These are phyloP conservation scores for Blastomyces parvus DNA, from an alignment of 2,329 filamentous ascomycete genomes.

Conservation along the genomic window DNA sequence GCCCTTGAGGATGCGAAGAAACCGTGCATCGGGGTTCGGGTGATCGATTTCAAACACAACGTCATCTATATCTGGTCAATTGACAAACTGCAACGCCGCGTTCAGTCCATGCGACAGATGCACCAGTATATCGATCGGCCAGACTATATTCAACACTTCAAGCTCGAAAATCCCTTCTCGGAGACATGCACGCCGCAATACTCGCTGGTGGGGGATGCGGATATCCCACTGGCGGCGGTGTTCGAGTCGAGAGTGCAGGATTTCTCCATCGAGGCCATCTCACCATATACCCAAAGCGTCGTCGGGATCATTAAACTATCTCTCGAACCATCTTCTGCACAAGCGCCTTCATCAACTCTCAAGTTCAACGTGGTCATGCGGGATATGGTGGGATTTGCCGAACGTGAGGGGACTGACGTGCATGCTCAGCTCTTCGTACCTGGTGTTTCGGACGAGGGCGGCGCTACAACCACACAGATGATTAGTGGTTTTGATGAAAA, in stretches of 20 bases:
- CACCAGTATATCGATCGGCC: conserved; percentile 93
- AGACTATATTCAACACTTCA: conserved; percentile 87
- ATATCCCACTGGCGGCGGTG: conserved; percentile 83
- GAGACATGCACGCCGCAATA: conserved; percentile 88
- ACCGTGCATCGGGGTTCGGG: conserved; percentile 80
- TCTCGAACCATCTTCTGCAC: conserved; percentile 83
- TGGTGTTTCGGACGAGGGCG: conserved; percentile 77
- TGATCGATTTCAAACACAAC: conserved; percentile 79
- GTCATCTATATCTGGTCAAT: conserved; percentile 91
- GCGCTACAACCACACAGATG: conserved; percentile 91
- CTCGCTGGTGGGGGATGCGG: conserved; percentile 83
- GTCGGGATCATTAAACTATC: conserved; percentile 86
- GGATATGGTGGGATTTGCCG: conserved; percentile 85
- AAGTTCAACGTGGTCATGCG: conserved; percentile 99
- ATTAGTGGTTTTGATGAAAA: conserved; percentile 90
- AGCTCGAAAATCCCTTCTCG: conserved; percentile 83
- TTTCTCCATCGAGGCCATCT: conserved; percentile 80
- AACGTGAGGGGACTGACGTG: conserved; percentile 89
- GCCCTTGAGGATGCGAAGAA: conserved; percentile 73
- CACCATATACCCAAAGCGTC: conserved; percentile 82
- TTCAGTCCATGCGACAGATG: conserved; percentile 90
- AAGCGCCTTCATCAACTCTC: conserved; percentile 80
- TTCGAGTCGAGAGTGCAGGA: conserved; percentile 94
- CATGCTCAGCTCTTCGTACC: conserved; percentile 96
- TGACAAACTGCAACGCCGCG: conserved; percentile 77